Percentiles rank a stretch among this genome's conserved stretches.
Conservation (phyloP, 345 rosid species). For the Excoecaria cochinchinensis region DNA sequence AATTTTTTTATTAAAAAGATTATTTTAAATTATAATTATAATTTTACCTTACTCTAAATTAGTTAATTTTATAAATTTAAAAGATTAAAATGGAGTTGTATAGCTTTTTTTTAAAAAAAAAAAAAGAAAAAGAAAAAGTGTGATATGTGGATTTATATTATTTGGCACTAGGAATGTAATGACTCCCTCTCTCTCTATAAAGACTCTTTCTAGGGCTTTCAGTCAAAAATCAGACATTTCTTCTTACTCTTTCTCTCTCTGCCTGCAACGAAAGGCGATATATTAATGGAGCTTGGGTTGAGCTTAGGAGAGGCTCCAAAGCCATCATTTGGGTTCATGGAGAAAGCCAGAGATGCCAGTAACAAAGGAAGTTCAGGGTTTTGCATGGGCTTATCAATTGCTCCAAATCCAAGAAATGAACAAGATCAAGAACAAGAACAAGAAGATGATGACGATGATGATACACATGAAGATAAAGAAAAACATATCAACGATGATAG, state of each 20-base stretch:
- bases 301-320: constrained; percentile 31
- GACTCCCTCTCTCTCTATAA: constrained; percentile 7
- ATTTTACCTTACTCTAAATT: no score
- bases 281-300: constrained; percentile 34
- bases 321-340: constrained; percentile 22
- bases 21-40: no score
- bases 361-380: constrained; percentile 19
- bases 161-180: constrained; percentile 6
- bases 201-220: constrained; percentile 2
- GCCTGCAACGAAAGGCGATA: no score
- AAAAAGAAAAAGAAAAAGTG: not conserved
- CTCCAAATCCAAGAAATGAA: not conserved
- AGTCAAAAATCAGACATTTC: not conserved
- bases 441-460: not conserved
- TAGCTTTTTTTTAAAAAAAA: no score
- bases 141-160: not conserved
- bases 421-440: not conserved
- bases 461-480: not conserved
- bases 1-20: no score
- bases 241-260: not conserved
- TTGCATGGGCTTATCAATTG: constrained; percentile 31
- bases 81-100: no score
- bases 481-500: not conserved
- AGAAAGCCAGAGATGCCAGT: constrained; percentile 11
- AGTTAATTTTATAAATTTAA: no score